These are phyloP conservation scores for Candida dajiaensis DNA, from an alignment of 805 yeast species.

Conservation along the genomic window DNA sequence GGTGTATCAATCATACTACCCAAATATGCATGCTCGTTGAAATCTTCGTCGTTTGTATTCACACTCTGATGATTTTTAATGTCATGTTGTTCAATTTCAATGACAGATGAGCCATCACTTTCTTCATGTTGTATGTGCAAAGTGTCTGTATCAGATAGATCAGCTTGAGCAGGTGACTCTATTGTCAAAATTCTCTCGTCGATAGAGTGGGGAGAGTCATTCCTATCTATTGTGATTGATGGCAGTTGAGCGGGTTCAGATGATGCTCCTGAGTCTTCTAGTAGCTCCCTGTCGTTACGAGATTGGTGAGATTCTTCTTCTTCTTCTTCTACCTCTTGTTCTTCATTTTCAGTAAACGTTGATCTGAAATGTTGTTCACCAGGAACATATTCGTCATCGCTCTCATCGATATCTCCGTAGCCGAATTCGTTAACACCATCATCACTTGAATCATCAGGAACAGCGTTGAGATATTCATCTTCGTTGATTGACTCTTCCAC, in stretches of 20 bases:
- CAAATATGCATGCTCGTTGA: constrained; percentile 20
- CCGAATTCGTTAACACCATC: background rate
- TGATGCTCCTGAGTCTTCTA: constrained; percentile 1
- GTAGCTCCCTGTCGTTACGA: constrained; percentile 3
- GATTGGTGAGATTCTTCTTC: background rate
- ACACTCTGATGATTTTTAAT: background rate
- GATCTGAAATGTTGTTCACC: background rate
- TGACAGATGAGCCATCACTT: constrained; percentile 1
- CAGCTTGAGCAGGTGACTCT: constrained; percentile 9
- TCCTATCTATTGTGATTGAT: background rate
- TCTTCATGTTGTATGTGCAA: constrained; percentile 14
- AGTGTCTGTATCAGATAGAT: constrained; percentile 21
- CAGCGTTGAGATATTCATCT: background rate
- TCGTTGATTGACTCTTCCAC: background rate
- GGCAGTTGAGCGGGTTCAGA: background rate
- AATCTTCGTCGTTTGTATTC: background rate
- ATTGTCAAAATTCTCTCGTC: constrained; percentile 4
- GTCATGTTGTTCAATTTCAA: constrained; percentile 1
- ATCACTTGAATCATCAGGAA: background rate
- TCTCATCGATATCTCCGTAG: background rate
- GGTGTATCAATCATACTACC: constrained; percentile 20
- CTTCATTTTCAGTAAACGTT: background rate
- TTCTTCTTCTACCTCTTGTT: background rate
- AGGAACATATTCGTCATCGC: background rate
- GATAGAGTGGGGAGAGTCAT: background rate